A percentile compares a stretch with the other conserved stretches of the same genome.
Evolutionary conservation across 257 asterid species (phyloP).

Genomic region (Verbascum thapsus): DNA sequence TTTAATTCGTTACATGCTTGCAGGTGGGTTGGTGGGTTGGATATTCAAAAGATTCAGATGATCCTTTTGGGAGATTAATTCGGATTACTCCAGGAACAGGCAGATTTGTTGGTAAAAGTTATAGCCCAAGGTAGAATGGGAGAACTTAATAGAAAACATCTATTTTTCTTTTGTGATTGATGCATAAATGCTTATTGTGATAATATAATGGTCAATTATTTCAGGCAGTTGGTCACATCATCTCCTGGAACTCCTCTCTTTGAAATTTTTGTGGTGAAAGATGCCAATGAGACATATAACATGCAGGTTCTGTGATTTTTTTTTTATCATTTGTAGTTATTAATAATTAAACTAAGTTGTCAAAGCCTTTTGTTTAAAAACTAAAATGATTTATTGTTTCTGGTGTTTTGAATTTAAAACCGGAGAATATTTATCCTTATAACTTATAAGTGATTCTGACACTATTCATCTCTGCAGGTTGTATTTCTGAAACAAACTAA

Average conservation of each 20-base stretch:
- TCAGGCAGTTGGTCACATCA: conserved; percentile 84
- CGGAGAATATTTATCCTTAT: conserved; percentile 14
- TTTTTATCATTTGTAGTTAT: not conserved
- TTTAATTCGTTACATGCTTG: conserved; percentile 27
- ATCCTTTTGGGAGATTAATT: conserved; percentile 90
- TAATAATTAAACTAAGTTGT: not conserved
- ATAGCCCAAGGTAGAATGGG: conserved; percentile 76
- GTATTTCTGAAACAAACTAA: conserved; percentile 70
- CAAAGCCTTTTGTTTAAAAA: conserved; percentile 6
- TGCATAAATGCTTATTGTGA: conserved; percentile 22
- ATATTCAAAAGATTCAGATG: conserved; percentile 76
- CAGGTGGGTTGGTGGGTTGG: conserved; percentile 99
- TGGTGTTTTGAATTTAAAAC: conserved; percentile 14
- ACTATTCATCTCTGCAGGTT: conserved; percentile 50
- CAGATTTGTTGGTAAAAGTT: conserved; percentile 82
- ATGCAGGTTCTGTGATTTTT: conserved; percentile 66
- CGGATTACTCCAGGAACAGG: conserved; percentile 88
- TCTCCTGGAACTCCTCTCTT: conserved; percentile 95
- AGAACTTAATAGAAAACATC: conserved; percentile 8
- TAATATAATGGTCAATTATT: conserved; percentile 29
- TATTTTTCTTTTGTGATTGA: conserved; percentile 1
- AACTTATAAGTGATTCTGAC: conserved; percentile 30
- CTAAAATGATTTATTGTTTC: not conserved
- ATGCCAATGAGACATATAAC: conserved; percentile 57
- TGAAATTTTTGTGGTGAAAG: conserved; percentile 87